These are phyloP conservation scores for Psilocybe sp. DNA, from an alignment of 768 basidiomycete species.

Conservation along the genomic window DNA sequence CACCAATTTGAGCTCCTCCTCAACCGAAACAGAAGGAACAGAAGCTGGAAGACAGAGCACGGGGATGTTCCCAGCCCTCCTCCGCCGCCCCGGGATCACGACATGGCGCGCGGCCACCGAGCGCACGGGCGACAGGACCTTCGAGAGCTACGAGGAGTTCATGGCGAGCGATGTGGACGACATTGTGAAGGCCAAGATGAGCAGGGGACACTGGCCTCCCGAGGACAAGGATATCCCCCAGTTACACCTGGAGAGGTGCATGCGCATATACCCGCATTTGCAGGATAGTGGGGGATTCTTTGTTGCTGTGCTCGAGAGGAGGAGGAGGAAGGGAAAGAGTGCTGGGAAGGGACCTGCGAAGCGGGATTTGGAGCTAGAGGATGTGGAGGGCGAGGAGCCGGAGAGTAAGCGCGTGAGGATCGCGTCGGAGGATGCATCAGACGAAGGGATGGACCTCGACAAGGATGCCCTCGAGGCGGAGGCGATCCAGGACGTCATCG, in stretches of 20 bases:
- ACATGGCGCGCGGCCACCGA: conserved; percentile 77
- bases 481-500: not conserved
- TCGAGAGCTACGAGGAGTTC: conserved; percentile 62
- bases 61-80: conserved; percentile 63
- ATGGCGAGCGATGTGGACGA: conserved; percentile 44
- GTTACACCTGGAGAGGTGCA: conserved; percentile 67
- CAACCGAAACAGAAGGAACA: too few species aligned
- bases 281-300: conserved; percentile 99
- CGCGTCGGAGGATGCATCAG: conserved; percentile 1
- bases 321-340: not conserved
- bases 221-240: conserved; percentile 55
- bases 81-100: conserved; percentile 71
- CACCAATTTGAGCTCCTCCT: too few species aligned
- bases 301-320: conserved; percentile 81
- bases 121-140: conserved; percentile 45
- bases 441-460: conserved; percentile 43
- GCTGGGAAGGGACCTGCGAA: conserved; percentile 37
- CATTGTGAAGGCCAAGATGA: conserved; percentile 58
- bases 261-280: conserved; percentile 91
- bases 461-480: conserved; percentile 10
- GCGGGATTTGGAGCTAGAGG: conserved; percentile 42
- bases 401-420: not conserved
- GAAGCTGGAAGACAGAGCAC: too few species aligned
- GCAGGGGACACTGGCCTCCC: conserved; percentile 80
- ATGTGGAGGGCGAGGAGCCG: conserved; percentile 21